Conservation (phyloP, 192 early-diverging fungal species). For the Dispira parvispora region DNA sequence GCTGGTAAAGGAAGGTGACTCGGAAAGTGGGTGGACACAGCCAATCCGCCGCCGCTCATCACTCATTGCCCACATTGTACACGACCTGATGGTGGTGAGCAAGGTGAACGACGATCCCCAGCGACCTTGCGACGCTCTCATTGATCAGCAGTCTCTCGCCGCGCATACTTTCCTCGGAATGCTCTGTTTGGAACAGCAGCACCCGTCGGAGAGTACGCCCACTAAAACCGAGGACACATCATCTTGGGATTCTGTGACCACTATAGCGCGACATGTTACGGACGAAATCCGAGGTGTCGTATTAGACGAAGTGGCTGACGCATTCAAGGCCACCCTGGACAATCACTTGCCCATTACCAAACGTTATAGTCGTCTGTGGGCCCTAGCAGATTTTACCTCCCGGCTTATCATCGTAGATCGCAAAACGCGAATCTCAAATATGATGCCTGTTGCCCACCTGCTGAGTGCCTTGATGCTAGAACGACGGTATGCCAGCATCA, state of each 20-base stretch:
- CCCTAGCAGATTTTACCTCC: conserved; percentile 46
- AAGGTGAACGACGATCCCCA: no score
- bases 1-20: no score
- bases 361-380: conserved; percentile 13
- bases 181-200: no score
- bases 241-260: no score
- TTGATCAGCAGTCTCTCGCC: no score
- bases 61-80: conserved; percentile 25
- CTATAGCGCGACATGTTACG: no score
- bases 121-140: conserved; percentile 5
- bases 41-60: conserved; percentile 22
- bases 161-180: no score
- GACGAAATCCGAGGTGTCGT: no score
- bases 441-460: conserved; percentile 30
- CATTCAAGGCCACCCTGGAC: no score
- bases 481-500: conserved; percentile 58
- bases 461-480: conserved; percentile 75
- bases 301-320: no score
- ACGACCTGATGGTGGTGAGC: conserved; percentile 21
- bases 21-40: not conserved
- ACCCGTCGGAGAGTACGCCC: no score
- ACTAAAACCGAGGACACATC: no score
- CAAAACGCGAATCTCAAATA: conserved; percentile 22
- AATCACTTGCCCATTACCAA: not conserved
- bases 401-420: conserved; percentile 33